Conservation (phyloP, 495 filamentous ascomycete species). For the Penicillium roqueforti region DNA sequence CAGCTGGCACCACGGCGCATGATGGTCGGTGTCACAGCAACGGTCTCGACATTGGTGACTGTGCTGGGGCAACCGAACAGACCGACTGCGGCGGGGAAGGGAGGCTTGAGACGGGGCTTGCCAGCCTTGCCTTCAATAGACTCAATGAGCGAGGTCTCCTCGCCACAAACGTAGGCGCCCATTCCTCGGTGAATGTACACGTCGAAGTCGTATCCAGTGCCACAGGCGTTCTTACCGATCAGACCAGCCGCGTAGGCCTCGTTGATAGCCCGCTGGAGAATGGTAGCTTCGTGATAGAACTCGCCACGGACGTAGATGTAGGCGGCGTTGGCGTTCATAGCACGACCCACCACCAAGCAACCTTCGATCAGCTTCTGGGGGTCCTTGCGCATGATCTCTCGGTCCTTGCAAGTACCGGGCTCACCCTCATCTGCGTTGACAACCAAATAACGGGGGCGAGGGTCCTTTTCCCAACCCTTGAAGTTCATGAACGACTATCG, state of each 20-base stretch:
- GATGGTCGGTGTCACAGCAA: conserved; percentile 94
- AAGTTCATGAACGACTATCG: conserved; percentile 97
- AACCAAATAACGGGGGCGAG: conserved; percentile 89
- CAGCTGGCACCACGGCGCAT: conserved; percentile 86
- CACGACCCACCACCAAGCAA: conserved; percentile 91
- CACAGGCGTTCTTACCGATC: conserved; percentile 97
- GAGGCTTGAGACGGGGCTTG: conserved; percentile 96
- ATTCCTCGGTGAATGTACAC: conserved; percentile 94
- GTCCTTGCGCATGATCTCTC: conserved; percentile 99
- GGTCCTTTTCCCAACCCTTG: conserved; percentile 99
- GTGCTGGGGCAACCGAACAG: conserved; percentile 97
- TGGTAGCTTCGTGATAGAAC: conserved; percentile 94
- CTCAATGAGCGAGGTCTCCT: conserved; percentile 97
- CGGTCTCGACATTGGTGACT: conserved; percentile 95
- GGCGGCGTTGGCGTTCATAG: conserved; percentile 96
- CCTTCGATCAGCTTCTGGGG: conserved; percentile 98
- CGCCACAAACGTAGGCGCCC: conserved; percentile 96
- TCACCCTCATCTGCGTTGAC: conserved; percentile 99
- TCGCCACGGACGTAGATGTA: conserved; percentile 99
- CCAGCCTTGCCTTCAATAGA: conserved; percentile 97
- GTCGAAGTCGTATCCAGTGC: conserved; percentile 95
- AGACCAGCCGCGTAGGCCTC: conserved; percentile 91
- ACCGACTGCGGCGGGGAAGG: conserved; percentile 95
- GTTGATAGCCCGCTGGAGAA: conserved; percentile 91
- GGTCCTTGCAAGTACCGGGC: conserved; percentile 98